Base-by-base conservation (phyloP, 306 rosid genomes). In the Medicago ruthenica region DNA sequence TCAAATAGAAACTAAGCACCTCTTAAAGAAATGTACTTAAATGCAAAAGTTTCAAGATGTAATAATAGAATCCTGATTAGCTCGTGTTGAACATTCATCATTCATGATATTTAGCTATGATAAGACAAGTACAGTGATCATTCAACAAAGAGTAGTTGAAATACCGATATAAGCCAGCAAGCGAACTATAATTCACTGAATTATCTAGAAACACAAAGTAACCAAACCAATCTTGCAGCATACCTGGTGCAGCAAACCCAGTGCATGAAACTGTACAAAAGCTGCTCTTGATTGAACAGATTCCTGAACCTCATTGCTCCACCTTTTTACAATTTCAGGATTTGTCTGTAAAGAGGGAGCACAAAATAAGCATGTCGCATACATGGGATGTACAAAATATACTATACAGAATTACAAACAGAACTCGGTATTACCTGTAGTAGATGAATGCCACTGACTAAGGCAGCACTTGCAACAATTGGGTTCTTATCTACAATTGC, bases 301-400 rank as follows among this genome's bases (percentile, higher is more conserved):
- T 87, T 96, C 99, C 84, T 96, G 99, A 81, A 96, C 97, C 89
- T 96, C 99, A 74, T 96, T 96, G 73, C 98, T 96, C 99, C 99
- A 96, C 85, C 98, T 86, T 83, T 92, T 92, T 59, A 96, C 99
- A 77, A 96, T 96, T 83, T 96, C 99, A 31, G 99, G 94, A 86
- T 88, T 92, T 7, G 98, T 88, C 99, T 96, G 88, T 31, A 84
- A 67, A 76, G 51, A 24, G 15, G 42, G 42, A 70, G 59, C 37
- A 73, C 21, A 44, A 75, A 51, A 50, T 68, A 42, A 47, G 61
- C 65, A 40, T 54, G 63, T 8, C 50, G 39, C n/a, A 40, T 7
- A 17, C 10, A 68, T 9, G 57, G 74, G 71, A 79, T 51, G 50
- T 41, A 44, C 45, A 15, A 36, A 36, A 57, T 65, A 71, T 24